Evolutionary conservation across 2,329 filamentous ascomycete species (phyloP), one percentile per base, ranked within the genome.

Genomic region (Coniochaeta ligniaria): DNA sequence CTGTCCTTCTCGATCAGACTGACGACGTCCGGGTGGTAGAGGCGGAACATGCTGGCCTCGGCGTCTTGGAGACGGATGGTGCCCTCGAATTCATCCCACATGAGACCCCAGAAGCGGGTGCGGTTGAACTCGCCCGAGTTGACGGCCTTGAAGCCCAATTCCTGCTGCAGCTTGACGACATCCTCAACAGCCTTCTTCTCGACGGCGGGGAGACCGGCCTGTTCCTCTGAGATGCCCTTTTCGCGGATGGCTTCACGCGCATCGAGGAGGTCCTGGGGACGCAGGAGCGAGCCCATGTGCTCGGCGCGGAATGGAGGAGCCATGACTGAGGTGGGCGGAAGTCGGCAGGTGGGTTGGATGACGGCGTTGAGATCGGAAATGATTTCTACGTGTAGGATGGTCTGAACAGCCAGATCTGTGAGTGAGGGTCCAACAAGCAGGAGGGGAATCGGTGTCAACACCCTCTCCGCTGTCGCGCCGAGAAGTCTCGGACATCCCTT

Each of bases 51-150:
- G 70, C 71, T 70, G 35, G 78, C 78, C 24, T 81, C 78, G 60
- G 80, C 80, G 61, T 82, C 78, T 66, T 81, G 75, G 2, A 83
- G 76, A 14, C 74, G 75, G 43, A 72, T 68, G 26, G 78, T 79
- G 58, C 80, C 80, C 36, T 77, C 77, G 60, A 83, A 80, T 66
- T 83, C 80, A 60, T 82, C 78, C 79, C 80, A 83, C 72, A 80
- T 80, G 8, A 77, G 70, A 17, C 80, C 80, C 80, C 80, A 80
- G 71, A 80, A 80, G 52, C 77, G 75, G 16, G 78, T 81, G 57
- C 80, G 78, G 65, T 74, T 74, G 70, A 87, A 92, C 74, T 93
- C 90, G 70, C 90, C 90, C 66, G 87, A 87, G 47, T 83, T 89
- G 60, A 92, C 79, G 28, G 83, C 85, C 63, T 84, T 83, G 70